Base-by-base conservation (phyloP, 257 asterid genomes). In the Handroanthus guayacan region DNA sequence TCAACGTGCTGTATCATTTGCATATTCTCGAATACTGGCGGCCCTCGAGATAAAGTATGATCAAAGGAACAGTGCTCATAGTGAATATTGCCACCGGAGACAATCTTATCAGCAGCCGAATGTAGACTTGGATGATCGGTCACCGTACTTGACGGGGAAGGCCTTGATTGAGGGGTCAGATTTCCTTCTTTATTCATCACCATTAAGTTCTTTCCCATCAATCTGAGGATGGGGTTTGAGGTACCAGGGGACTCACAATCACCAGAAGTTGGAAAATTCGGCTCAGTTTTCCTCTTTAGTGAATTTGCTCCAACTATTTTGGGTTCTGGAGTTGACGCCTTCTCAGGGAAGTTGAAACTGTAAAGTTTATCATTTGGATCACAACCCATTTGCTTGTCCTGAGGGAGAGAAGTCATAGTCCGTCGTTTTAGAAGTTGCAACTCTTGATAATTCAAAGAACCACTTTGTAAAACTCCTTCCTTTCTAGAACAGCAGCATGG, bases 131-230 rank as follows among this genome's bases (percentile, higher is more conserved):
- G 76, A 69, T 52, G 69, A 69, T 37, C 85, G 17, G 50, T 77
- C 71, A 45, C 56, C 62, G 44, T 45, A 63, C 70, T 69, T 4
- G 77, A 62, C 51, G 67, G 79, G 31, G 79, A 13, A 47, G 69
- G 76, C 60, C 69, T 36, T 5, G 41, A 67, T 75, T 75, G 82
- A 16, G 81, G 78, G 44, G 69, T 39, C 10, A 55, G 10, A n/a
- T 52, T 80, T 74, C 82, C 88, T 5, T 86, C 92, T 64, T 84
- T 86, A 81, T 81, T 89, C 79, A 87, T 80, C 71, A 91, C 89
- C 92, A 88, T 82, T 67, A 91, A 80, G 82, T 91, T 80, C 82
- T 91, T 91, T 17, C 97, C 97, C 97, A 91, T 91, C 77, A 91
- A 81, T 80, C 97, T 75, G 71, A 91, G 85, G 48, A 90, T 84